Base-by-base conservation (phyloP, 2,329 filamentous ascomycete species). In the Lasiodiplodia sp. region DNA sequence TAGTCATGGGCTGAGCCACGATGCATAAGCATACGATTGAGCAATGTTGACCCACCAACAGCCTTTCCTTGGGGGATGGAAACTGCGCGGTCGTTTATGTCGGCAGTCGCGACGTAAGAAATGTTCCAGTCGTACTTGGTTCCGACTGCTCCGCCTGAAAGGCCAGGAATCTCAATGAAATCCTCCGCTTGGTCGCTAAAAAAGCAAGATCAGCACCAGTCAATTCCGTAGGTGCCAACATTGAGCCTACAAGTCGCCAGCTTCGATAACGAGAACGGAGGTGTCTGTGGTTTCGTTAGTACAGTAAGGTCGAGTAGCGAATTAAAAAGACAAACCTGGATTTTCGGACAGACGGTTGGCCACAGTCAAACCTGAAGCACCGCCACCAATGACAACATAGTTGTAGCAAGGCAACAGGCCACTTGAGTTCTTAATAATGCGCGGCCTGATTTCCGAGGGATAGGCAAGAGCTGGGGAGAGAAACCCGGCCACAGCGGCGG, bases 101-200 rank as follows among this genome's bases (percentile, higher is more conserved):
- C 57, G 57, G 51, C 44, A n/a, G 58, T 63, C 21, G 58, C 40
- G 16, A 51, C 58, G 21, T 63, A 63, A 16, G 58, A 51, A 25
- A 21, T 34, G 40, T 63, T 63, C 58, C 58, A 63, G 44, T 63
- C 58, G 34, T 63, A 63, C 40, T 37, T 63, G 2, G 58, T 63
- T 21, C 58, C 58, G 6, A 63, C 18, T 51, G 58, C 58, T 28
- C 58, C 58, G 11, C 58, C 58, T 16, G 58, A 16, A 21, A 63
- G 40, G n/a, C 67, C 60, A 53, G 47, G 57, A 14, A 53, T 57
- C 40, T 67, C 38, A 14, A 73, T 74, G 67, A 68, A 75, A 6
- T 70, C 47, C 76, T 76, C 78, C 37, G 77, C 77, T 67, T 77
- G 77, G 55, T 77, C 73, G 3, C 56, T 60, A 28, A 10, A 44